Percentiles rank a stretch among this genome's conserved stretches.
Conservation (phyloP, 2,329 filamentous ascomycete species). For the Talaromyces sp. region DNA sequence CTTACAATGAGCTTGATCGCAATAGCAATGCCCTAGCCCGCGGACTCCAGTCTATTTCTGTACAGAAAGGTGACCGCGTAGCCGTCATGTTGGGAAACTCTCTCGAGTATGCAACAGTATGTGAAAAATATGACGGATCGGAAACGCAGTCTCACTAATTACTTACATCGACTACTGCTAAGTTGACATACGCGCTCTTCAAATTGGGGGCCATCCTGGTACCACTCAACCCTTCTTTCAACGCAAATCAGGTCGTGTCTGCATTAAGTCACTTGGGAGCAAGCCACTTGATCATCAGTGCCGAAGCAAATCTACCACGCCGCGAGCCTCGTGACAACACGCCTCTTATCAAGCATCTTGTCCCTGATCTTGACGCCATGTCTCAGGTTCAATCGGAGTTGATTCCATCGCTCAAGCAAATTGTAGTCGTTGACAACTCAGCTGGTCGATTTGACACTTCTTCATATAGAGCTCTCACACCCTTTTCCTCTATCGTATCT, state of each 20-base stretch:
- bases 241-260: slow-evolving; percentile 67
- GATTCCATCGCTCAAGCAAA: slow-evolving; percentile 63
- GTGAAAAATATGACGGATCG: slow-evolving; percentile 16
- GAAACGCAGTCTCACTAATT: not conserved
- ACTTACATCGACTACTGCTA: slow-evolving; percentile 12
- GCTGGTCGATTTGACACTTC: slow-evolving; percentile 47
- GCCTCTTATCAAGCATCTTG: slow-evolving; percentile 51
- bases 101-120: slow-evolving; percentile 71
- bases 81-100: slow-evolving; percentile 83
- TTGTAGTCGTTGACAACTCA: slow-evolving; percentile 79
- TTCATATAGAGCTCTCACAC: slow-evolving; percentile 39
- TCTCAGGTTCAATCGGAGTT: slow-evolving; percentile 48
- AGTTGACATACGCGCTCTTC: slow-evolving; percentile 76
- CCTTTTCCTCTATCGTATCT: slow-evolving; percentile 44
- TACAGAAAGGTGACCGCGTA: slow-evolving; percentile 76
- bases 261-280: slow-evolving; percentile 71
- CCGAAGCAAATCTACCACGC: slow-evolving; percentile 74
- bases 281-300: slow-evolving; percentile 72
- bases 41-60: slow-evolving; percentile 64
- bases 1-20: slow-evolving; percentile 68
- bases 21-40: slow-evolving; percentile 70
- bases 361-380: slow-evolving; percentile 42
- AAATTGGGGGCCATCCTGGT: slow-evolving; percentile 90
- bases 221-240: slow-evolving; percentile 88
- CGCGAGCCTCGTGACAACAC: slow-evolving; percentile 58